Percentiles rank a stretch among this genome's conserved stretches.
phyloP scores from a whole-genome alignment of 805 yeast genomes.

The Blastobotrys muscicola region DNA sequence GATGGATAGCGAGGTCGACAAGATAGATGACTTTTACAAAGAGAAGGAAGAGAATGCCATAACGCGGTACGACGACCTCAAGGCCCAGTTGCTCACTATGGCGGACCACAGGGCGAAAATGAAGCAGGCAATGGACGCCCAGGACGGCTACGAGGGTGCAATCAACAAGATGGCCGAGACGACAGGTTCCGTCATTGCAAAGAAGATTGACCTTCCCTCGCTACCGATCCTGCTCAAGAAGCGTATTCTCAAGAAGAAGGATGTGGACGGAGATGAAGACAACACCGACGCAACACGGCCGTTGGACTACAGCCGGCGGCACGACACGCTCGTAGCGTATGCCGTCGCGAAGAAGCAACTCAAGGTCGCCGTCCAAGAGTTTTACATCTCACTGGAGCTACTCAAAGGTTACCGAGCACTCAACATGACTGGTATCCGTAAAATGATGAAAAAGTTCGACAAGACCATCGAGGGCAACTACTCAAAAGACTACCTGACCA shows the following conservation, averaged over 20 bases:
- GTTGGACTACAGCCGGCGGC: conserved; percentile 40
- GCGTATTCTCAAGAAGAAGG: conserved; percentile 2
- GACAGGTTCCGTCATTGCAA: conserved; percentile 4
- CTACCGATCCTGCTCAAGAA: conserved; percentile 10
- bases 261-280: not conserved
- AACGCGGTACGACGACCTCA: conserved; percentile 49
- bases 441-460: conserved; percentile 84
- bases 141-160: not conserved
- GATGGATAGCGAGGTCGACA: conserved; percentile 53
- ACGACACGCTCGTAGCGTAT: conserved; percentile 40
- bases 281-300: conserved; percentile 25
- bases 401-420: conserved; percentile 60
- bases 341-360: conserved; percentile 56
- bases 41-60: conserved; percentile 52
- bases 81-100: conserved; percentile 59
- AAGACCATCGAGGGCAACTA: conserved; percentile 46
- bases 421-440: conserved; percentile 82
- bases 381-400: conserved; percentile 62
- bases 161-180: conserved; percentile 7
- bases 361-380: conserved; percentile 60
- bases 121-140: not conserved
- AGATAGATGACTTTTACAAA: conserved; percentile 52
- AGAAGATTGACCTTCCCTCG: conserved; percentile 15
- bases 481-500: conserved; percentile 43
- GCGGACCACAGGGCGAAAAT: conserved; percentile 36